Evolutionary conservation across 2,329 filamentous ascomycete genomes (phyloP).

Genomic region (Acrodontium crateriforme): DNA sequence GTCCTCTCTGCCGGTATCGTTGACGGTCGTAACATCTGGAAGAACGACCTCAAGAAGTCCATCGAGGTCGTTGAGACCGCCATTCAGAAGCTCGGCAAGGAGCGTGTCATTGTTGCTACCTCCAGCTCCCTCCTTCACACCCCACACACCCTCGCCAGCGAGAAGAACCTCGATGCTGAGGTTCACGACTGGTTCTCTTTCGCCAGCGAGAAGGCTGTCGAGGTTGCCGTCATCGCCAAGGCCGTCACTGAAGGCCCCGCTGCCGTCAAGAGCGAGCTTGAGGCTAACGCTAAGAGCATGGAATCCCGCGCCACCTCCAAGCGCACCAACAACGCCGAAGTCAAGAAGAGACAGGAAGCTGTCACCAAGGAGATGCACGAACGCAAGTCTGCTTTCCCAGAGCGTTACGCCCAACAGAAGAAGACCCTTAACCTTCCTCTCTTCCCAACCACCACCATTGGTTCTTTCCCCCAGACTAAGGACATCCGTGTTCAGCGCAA

Average conservation of each 20-base stretch:
- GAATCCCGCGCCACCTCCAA: constrained; percentile 80
- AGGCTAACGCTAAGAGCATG: constrained; percentile 93
- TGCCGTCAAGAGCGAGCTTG: constrained; percentile 72
- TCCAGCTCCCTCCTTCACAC: constrained; percentile 97
- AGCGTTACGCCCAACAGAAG: constrained; percentile 77
- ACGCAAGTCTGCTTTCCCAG: constrained; percentile 79
- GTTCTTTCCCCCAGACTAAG: constrained; percentile 98
- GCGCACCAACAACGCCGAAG: constrained; percentile 91
- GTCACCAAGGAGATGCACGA: constrained; percentile 76
- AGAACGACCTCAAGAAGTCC: constrained; percentile 95
- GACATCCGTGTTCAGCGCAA: constrained; percentile 94
- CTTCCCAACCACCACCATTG: constrained; percentile 98
- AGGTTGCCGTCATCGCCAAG: constrained; percentile 90
- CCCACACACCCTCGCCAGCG: constrained; percentile 90
- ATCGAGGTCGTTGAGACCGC: constrained; percentile 84
- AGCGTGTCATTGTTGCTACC: constrained; percentile 90
- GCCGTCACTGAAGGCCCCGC: constrained; percentile 87
- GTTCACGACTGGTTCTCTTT: constrained; percentile 98
- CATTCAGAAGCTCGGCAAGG: constrained; percentile 91
- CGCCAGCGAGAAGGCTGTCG: constrained; percentile 81
- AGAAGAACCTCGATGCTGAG: constrained; percentile 95
- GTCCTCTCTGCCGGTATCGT: constrained; percentile 91
- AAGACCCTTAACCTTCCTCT: constrained; percentile 83
- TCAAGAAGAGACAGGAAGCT: constrained; percentile 91
- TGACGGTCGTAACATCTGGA: constrained; percentile 99